Evolutionary conservation across 2,329 filamentous ascomycete genomes (phyloP).

Genomic region (Fusarium albidum): DNA sequence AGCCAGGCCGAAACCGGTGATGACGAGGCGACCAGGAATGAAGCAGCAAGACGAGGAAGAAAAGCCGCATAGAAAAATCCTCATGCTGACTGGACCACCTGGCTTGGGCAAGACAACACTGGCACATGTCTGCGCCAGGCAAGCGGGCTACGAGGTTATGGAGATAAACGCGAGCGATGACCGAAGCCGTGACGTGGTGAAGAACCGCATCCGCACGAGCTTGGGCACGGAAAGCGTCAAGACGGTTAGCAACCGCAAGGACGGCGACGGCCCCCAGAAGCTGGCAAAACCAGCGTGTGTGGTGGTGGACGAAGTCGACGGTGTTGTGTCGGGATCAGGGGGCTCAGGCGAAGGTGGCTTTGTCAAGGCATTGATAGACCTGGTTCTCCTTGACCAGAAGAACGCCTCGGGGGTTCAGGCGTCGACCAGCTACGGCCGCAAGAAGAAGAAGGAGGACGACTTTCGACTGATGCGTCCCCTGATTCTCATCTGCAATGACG

Average conservation of each 20-base stretch:
- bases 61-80: conserved; percentile 82
- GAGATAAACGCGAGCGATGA: conserved; percentile 99
- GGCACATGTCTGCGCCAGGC: conserved; percentile 92
- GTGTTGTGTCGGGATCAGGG: conserved; percentile 83
- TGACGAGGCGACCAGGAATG: conserved; percentile 51
- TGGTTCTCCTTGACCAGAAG: conserved; percentile 86
- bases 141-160: conserved; percentile 95
- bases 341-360: conserved; percentile 89
- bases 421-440: conserved; percentile 40
- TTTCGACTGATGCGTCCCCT: conserved; percentile 89
- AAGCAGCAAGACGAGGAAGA: conserved; percentile 68
- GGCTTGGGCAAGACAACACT: conserved; percentile 96
- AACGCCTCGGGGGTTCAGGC: conserved; percentile 58
- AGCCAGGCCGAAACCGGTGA: conserved; percentile 63
- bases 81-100: conserved; percentile 90
- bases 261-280: conserved; percentile 67
- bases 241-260: conserved; percentile 68
- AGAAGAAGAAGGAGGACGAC: conserved; percentile 80
- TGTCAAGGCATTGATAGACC: conserved; percentile 91
- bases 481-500: conserved; percentile 95
- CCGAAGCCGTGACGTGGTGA: conserved; percentile 87
- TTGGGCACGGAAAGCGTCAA: conserved; percentile 95
- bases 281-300: conserved; percentile 89
- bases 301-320: conserved; percentile 95
- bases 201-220: conserved; percentile 88